These are phyloP conservation scores for Parietaria judaica DNA, from an alignment of 306 rosid species.

Conservation along the genomic window DNA sequence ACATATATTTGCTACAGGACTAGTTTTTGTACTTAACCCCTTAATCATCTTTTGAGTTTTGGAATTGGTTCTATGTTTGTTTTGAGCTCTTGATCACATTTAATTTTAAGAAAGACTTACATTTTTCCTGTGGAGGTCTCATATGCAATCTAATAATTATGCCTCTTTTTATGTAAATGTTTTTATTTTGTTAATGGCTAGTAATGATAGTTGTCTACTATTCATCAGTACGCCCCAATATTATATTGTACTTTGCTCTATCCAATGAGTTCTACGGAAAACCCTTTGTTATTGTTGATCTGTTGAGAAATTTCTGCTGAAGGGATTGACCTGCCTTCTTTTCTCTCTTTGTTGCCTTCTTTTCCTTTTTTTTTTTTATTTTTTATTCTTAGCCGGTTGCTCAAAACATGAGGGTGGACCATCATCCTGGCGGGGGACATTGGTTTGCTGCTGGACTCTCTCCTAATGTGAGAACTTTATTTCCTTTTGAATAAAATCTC, in stretches of 20 bases:
- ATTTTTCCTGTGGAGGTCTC: background rate
- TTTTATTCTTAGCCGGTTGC: constrained; percentile 55
- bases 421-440: constrained; percentile 98
- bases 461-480: constrained; percentile 69
- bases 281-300: no score
- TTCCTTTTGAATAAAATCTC: constrained; percentile 16
- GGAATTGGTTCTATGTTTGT: background rate
- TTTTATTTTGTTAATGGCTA: no score
- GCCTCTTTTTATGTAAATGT: no score
- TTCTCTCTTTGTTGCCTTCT: background rate
- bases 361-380: background rate
- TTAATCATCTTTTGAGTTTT: no score
- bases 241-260: background rate
- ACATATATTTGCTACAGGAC: background rate
- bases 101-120: background rate
- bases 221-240: background rate
- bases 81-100: background rate
- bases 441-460: constrained; percentile 99
- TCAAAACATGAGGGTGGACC: constrained; percentile 86
- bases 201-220: background rate
- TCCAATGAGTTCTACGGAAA: no score
- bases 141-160: background rate
- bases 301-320: no score
- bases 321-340: no score
- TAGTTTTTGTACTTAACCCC: no score